These are phyloP conservation scores for Colletotrichum sp. DNA, from an alignment of 2,329 filamentous ascomycete genomes.

Conservation along the genomic window DNA sequence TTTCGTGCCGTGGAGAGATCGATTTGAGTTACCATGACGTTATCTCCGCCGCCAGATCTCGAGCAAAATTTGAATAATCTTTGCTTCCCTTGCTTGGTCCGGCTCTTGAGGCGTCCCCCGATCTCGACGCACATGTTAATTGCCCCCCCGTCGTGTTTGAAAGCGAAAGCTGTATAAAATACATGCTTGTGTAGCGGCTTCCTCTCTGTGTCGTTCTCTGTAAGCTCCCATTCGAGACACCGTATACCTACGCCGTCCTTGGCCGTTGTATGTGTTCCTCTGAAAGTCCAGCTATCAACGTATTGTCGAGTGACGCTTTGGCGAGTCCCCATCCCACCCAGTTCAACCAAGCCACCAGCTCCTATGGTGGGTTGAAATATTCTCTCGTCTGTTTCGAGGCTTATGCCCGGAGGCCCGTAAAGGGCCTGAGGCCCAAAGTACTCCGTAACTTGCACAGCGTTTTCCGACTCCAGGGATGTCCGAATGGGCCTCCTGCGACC, in stretches of 20 bases:
- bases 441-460: background rate
- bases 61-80: background rate
- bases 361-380: background rate
- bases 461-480: background rate
- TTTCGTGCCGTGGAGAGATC: background rate
- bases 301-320: background rate
- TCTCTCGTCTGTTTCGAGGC: background rate
- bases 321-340: background rate
- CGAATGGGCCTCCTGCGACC: accelerated
- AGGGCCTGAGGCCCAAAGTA: background rate
- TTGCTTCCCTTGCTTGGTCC: background rate
- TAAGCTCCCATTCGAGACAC: background rate
- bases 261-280: background rate
- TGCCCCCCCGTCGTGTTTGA: background rate
- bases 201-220: background rate
- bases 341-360: accelerated
- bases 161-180: background rate
- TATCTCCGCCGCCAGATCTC: background rate
- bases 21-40: background rate
- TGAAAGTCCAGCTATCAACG: background rate
- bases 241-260: background rate
- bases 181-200: background rate
- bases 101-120: background rate
- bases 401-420: background rate
- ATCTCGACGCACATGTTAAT: background rate